A percentile compares a stretch with the other conserved stretches of the same genome.
These are phyloP conservation scores for Chenopodium berlandieri DNA, from an alignment of 148 eudicot genomes.

Conservation along the genomic window DNA sequence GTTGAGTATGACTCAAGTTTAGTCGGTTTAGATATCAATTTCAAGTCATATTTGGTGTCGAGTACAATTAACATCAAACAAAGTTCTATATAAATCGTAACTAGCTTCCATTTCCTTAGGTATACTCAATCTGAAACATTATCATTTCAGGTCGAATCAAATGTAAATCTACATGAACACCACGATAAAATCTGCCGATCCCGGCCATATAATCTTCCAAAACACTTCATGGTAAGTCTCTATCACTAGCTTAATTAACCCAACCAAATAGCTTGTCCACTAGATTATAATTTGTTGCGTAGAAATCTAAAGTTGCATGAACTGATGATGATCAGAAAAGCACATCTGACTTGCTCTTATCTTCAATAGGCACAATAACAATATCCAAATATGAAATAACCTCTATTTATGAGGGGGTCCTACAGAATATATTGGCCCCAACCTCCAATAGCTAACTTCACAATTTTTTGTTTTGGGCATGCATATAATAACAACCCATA, in stretches of 20 bases:
- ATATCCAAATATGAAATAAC: conserved; percentile 2
- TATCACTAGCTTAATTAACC: neutral
- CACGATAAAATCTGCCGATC: too few relatives aligned
- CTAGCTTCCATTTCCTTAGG: too few relatives aligned
- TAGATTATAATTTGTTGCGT: neutral
- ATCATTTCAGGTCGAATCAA: too few relatives aligned
- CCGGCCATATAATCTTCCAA: too few relatives aligned
- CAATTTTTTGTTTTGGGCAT: neutral
- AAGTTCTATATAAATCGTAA: too few relatives aligned
- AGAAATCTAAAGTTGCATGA: neutral
- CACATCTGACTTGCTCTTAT: conserved; percentile 14
- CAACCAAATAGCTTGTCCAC: neutral
- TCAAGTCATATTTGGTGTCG: too few relatives aligned
- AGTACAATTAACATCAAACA: too few relatives aligned
- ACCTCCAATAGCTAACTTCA: conserved; percentile 26
- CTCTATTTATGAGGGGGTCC: conserved; percentile 4
- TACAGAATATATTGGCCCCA: conserved; percentile 15
- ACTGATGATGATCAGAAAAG: conserved; percentile 1
- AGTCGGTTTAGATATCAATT: too few relatives aligned
- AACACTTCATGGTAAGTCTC: too few relatives aligned
- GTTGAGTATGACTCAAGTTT: too few relatives aligned
- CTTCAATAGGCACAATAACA: neutral
- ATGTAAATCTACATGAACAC: too few relatives aligned
- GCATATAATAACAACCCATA: conserved; percentile 3
- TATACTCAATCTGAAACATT: too few relatives aligned